A percentile compares a stretch with the other conserved stretches of the same genome.
Conservation (phyloP, 1,139 yeast species). For the Taphrina deformans region DNA sequence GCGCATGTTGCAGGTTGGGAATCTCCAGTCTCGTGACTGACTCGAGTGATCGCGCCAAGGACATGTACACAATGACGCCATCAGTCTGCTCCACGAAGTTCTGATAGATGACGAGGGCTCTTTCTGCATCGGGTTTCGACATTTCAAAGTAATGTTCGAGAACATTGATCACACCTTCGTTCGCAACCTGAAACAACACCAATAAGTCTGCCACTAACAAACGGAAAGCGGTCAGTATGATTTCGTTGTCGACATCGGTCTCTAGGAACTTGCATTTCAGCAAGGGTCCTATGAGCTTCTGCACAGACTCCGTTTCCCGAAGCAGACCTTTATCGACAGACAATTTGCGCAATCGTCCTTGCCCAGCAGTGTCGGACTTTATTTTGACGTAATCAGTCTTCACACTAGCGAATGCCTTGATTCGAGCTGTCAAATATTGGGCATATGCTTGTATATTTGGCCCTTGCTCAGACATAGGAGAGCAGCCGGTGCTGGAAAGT, state of each 20-base stretch:
- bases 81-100: slow-evolving; percentile 83
- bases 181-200: slow-evolving; percentile 79
- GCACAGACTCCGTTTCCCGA: slow-evolving; percentile 81
- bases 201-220: slow-evolving; percentile 83
- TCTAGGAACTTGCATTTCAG: slow-evolving; percentile 70
- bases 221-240: slow-evolving; percentile 78
- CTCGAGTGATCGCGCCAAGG: slow-evolving; percentile 86
- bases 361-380: slow-evolving; percentile 48
- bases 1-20: slow-evolving; percentile 92
- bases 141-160: slow-evolving; percentile 94
- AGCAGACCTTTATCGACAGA: slow-evolving; percentile 77
- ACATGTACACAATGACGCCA: slow-evolving; percentile 79
- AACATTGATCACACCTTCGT: slow-evolving; percentile 91
- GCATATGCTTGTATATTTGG: slow-evolving; percentile 59
- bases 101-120: slow-evolving; percentile 80
- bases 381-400: slow-evolving; percentile 73
- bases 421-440: slow-evolving; percentile 67
- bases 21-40: slow-evolving; percentile 84
- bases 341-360: slow-evolving; percentile 63
- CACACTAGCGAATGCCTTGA: slow-evolving; percentile 65
- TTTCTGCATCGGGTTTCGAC: slow-evolving; percentile 79
- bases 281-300: slow-evolving; percentile 73
- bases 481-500: slow-evolving; percentile 34
- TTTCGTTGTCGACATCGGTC: slow-evolving; percentile 71
- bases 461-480: slow-evolving; percentile 40